Conservation (phyloP, 441 rosid species). For the Brassica hybrid region DNA sequence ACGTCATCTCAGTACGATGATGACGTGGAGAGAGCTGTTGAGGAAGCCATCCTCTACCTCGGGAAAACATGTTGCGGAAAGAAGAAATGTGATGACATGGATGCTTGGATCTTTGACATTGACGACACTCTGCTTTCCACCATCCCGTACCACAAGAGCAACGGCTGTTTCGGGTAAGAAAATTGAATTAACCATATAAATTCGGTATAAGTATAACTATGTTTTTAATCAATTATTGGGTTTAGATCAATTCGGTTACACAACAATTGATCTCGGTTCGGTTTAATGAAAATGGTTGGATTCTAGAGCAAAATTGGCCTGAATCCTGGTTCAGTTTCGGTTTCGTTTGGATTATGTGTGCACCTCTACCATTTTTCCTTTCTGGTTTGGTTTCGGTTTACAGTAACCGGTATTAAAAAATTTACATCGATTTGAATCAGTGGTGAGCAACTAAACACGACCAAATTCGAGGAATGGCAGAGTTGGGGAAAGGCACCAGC, state of each 20-base stretch:
- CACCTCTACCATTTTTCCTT: neutral
- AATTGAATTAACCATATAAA: neutral
- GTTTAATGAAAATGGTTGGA: neutral
- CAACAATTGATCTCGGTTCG: neutral
- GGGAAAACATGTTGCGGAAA: slow-evolving; percentile 48
- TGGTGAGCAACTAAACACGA: slow-evolving; percentile 69
- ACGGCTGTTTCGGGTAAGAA: slow-evolving; percentile 57
- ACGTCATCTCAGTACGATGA: slow-evolving; percentile 57
- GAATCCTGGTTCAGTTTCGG: neutral
- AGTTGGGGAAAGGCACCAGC: slow-evolving; percentile 68
- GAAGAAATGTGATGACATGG: slow-evolving; percentile 54
- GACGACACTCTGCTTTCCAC: slow-evolving; percentile 72
- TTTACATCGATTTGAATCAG: slow-evolving; percentile 38
- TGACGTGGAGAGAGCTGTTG: slow-evolving; percentile 53
- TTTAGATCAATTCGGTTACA: too few relatives aligned
- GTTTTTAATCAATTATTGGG: too few relatives aligned
- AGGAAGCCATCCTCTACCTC: slow-evolving; percentile 58
- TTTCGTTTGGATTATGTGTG: neutral
- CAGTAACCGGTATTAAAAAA: neutral
- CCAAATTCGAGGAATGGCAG: slow-evolving; percentile 77
- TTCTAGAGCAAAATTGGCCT: neutral
- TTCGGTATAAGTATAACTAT: neutral
- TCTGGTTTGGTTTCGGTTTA: slow-evolving; percentile 2
- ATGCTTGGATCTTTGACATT: slow-evolving; percentile 73
- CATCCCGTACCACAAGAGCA: slow-evolving; percentile 65